Base-by-base conservation (phyloP, 31 red algal genomes). In the Asparagopsis taxiformis region DNA sequence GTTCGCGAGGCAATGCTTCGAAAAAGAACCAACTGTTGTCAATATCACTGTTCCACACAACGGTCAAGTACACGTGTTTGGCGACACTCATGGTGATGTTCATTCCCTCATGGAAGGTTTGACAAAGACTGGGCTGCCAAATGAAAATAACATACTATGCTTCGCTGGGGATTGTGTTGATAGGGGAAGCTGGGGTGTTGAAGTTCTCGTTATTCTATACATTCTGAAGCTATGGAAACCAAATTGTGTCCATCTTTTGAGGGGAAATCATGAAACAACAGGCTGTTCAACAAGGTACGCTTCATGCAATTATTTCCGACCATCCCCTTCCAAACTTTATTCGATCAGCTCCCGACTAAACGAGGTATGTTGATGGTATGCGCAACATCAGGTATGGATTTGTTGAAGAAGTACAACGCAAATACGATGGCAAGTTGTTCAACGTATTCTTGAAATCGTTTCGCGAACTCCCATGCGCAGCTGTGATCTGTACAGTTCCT, bases 221-320 rank as follows among this genome's bases (percentile, higher is more conserved):
- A 75, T 70, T 35, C 77, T 94, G 7, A 94, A 94, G 65, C 16
- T 63, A 3, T 83, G 77, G 51, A 57, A 57, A 23, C 84, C 84
- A 9, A 46, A 46, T 6, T 51, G n/a, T 9, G 71, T 89, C 24
- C 56, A 57, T 57, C 52, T 94, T 61, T 59, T 94, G 61, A 83
- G 91, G 15, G 91, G 91, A 57, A 94, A 94, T 75, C 91, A 94
- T 57, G 91, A 94, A 74, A 89, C 84, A 24, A 77, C 91, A 3
- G 65, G 74, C 16, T 94, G 91, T 26, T 71, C 63, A 23, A 50
- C 37, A 43, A 49, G 81, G 70, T 92, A 92, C 31, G 77, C 65
- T 37, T 71, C 26, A 31, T 25, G n/a, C n/a, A n/a, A n/a, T n/a
- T n/a, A n/a, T n/a, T n/a, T n/a, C n/a, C n/a, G n/a, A n/a, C n/a